phyloP scores from a whole-genome alignment of 805 yeast genomes.

The Cyberlindnera xylosilytica region DNA sequence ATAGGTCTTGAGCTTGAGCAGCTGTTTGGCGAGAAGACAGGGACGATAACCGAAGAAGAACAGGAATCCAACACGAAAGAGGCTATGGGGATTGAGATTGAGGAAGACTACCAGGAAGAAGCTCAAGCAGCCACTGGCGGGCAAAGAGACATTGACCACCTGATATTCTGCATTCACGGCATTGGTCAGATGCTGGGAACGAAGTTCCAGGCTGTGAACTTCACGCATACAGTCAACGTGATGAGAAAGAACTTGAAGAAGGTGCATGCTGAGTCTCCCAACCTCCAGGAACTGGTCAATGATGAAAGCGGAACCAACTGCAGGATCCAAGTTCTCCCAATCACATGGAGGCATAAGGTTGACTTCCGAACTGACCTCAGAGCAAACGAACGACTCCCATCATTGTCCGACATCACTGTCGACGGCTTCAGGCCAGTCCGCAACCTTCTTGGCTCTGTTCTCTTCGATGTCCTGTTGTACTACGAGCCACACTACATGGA shows the following conservation, averaged over 20 bases:
- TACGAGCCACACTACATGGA: slow-evolving; percentile 69
- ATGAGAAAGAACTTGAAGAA: slow-evolving; percentile 53
- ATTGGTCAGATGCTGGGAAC: slow-evolving; percentile 87
- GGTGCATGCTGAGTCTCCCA: slow-evolving; percentile 40
- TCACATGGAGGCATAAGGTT: slow-evolving; percentile 84
- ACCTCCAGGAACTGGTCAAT: slow-evolving; percentile 34
- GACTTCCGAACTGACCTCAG: slow-evolving; percentile 53
- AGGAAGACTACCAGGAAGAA: slow-evolving; percentile 44
- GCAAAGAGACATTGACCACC: slow-evolving; percentile 53
- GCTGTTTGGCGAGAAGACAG: slow-evolving; percentile 22
- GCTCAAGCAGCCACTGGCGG: slow-evolving; percentile 40
- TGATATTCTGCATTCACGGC: slow-evolving; percentile 90
- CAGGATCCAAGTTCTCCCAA: slow-evolving; percentile 80
- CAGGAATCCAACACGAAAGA: slow-evolving; percentile 34
- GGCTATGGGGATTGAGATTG: slow-evolving; percentile 47
- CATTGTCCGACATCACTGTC: slow-evolving; percentile 68
- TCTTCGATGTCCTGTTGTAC: slow-evolving; percentile 76
- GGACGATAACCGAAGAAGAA: slow-evolving; percentile 11
- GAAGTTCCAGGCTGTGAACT: slow-evolving; percentile 76
- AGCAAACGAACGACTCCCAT: slow-evolving; percentile 49
- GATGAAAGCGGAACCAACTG: slow-evolving; percentile 42
- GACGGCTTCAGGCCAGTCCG: slow-evolving; percentile 76
- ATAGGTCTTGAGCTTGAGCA: slow-evolving; percentile 22
- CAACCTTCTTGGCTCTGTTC: slow-evolving; percentile 79
- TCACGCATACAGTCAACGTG: slow-evolving; percentile 77